Percentiles rank a stretch among this genome's conserved stretches.
Evolutionary conservation across 768 basidiomycete genomes (phyloP).

Genomic region (Russula ochroleuca): DNA sequence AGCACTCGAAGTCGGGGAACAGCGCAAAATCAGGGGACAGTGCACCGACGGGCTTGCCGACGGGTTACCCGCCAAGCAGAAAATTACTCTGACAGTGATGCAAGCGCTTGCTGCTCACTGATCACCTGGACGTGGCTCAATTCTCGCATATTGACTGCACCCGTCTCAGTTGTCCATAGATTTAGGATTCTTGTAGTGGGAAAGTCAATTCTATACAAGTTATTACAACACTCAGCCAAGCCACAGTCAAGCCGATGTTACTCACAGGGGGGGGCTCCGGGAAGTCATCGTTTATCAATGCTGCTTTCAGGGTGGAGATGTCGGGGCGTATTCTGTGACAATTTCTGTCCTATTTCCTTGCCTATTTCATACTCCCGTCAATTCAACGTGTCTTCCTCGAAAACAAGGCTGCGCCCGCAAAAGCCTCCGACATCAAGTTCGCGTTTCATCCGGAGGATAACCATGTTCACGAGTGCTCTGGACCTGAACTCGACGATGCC

Average conservation of each 20-base stretch:
- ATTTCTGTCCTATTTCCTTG: too few species aligned
- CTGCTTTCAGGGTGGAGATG: conserved; percentile 6
- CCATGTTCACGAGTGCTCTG: conserved; percentile 7
- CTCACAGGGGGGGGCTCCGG: conserved; percentile 7
- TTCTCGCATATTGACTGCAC: background rate
- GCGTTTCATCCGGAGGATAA: conserved; percentile 3
- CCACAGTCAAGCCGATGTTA: background rate
- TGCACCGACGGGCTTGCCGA: background rate
- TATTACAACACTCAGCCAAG: background rate
- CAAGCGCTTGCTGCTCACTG: background rate
- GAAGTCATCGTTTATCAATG: conserved; percentile 10
- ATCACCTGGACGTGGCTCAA: background rate
- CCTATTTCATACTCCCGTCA: background rate
- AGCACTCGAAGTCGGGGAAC: background rate
- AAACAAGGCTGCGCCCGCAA: background rate
- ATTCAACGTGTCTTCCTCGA: background rate
- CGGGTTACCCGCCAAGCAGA: background rate
- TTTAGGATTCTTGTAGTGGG: conserved; percentile 12
- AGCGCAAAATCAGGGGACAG: background rate
- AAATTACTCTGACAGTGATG: background rate
- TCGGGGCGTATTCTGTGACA: background rate
- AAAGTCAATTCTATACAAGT: background rate
- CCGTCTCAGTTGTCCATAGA: background rate
- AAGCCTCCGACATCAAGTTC: background rate
- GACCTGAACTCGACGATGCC: background rate